Evolutionary conservation across 352 stramenopile genomes (phyloP).

Genomic region (Globisporangium cylindrosporum): DNA sequence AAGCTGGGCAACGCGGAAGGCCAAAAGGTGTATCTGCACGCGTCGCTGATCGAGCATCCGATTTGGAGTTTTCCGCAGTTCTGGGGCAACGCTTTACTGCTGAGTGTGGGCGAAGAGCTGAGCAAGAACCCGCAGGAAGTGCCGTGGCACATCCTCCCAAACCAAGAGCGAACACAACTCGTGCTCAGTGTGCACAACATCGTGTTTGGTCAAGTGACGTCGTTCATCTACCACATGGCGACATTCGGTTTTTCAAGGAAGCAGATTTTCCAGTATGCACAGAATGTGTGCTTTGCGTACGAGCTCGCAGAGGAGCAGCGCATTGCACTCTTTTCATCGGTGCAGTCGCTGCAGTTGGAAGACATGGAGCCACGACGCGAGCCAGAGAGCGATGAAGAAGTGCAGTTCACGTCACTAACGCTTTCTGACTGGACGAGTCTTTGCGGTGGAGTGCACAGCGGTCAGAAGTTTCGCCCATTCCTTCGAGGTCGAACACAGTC

Average conservation of each 20-base stretch:
- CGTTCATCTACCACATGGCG: constrained; percentile 75
- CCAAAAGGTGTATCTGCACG: constrained; percentile 62
- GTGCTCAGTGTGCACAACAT: constrained; percentile 77
- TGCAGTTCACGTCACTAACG: constrained; percentile 64
- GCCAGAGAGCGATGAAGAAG: constrained; percentile 24
- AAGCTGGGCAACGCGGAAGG: constrained; percentile 26
- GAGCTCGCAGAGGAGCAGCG: constrained; percentile 78
- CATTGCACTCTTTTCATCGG: constrained; percentile 58
- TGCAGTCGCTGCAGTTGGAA: constrained; percentile 37
- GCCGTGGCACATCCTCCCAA: constrained; percentile 65
- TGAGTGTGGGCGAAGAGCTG: constrained; percentile 76
- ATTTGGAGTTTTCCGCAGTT: constrained; percentile 67
- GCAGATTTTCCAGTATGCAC: constrained; percentile 70
- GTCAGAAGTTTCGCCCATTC: constrained; percentile 32
- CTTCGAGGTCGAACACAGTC: constrained; percentile 24
- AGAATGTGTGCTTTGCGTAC: constrained; percentile 78
- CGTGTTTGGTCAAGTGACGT: constrained; percentile 70
- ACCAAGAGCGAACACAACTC: constrained; percentile 58
- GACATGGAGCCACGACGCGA: constrained; percentile 20
- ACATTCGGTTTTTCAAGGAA: constrained; percentile 63
- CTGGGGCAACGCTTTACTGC: constrained; percentile 71
- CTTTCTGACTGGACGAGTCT: constrained; percentile 64
- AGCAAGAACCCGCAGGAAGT: constrained; percentile 61
- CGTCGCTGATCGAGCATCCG: constrained; percentile 44
- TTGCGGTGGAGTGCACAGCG: constrained; percentile 17